Conservation (phyloP, 306 rosid species). For the Trichosanthes truncata region DNA sequence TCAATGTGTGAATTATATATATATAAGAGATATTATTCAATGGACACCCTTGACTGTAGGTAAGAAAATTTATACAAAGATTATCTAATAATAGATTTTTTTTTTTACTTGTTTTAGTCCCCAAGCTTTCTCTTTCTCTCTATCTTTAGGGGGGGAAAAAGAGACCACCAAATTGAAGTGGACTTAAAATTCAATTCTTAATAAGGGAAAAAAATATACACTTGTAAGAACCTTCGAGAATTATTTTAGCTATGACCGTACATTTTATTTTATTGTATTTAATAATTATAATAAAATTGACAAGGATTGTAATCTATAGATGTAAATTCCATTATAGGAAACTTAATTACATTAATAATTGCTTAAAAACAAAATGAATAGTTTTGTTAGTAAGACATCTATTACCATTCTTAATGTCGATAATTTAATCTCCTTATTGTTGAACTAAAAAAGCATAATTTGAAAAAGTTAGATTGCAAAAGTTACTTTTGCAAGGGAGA, state of each 20-base stretch:
- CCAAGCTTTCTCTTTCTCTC: background rate
- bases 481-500: too few relatives aligned
- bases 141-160: background rate
- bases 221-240: background rate
- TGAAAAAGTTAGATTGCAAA: too few relatives aligned
- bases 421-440: too few relatives aligned
- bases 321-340: background rate
- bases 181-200: background rate
- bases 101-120: background rate
- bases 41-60: background rate
- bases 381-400: background rate
- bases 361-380: background rate
- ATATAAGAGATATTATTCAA: background rate
- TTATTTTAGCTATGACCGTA: background rate
- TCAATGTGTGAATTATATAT: background rate
- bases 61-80: background rate
- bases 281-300: background rate
- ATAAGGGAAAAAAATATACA: background rate
- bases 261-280: background rate
- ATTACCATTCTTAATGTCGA: background rate
- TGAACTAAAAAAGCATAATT: too few relatives aligned
- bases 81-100: background rate
- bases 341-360: background rate
- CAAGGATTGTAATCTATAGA: background rate
- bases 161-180: conserved; percentile 8